Percentiles rank a stretch among this genome's conserved stretches.
These are phyloP conservation scores for Buxus sempervirens DNA, from an alignment of 164 flowering plant genomes.

Conservation along the genomic window DNA sequence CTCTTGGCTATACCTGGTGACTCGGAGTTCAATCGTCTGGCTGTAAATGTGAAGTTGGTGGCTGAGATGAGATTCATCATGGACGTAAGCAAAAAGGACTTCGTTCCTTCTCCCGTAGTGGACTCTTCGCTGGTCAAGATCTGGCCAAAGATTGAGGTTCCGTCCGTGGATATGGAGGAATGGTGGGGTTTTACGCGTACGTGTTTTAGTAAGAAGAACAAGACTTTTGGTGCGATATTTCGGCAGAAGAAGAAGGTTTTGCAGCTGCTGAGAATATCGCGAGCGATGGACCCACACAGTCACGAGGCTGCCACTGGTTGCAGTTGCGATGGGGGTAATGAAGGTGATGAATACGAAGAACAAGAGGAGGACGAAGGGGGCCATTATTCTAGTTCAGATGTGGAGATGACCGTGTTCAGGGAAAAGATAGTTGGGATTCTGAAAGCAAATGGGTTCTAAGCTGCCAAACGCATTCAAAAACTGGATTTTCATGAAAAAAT, in stretches of 20 bases:
- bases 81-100: conserved; percentile 92
- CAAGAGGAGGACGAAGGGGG: no score
- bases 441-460: no score
- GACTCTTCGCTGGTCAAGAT: conserved; percentile 85
- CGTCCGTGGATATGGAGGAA: conserved; percentile 62
- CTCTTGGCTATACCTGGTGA: conserved; percentile 83
- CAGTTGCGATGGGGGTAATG: no score
- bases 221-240: conserved; percentile 83
- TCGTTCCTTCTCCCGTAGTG: conserved; percentile 80
- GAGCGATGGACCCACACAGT: neutral
- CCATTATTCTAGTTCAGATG: conserved; percentile 13
- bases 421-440: no score
- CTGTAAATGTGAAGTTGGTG: conserved; percentile 80
- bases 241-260: conserved; percentile 82
- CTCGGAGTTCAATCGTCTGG: conserved; percentile 74
- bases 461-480: no score
- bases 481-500: no score
- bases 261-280: conserved; percentile 47
- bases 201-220: conserved; percentile 84
- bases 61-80: conserved; percentile 77
- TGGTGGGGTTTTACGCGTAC: conserved; percentile 88
- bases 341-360: no score
- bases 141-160: conserved; percentile 54
- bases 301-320: no score
- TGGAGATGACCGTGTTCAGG: no score